Evolutionary conservation across 1,284 basidiomycete species (phyloP).

Genomic region (Ceratobasidium sp.): DNA sequence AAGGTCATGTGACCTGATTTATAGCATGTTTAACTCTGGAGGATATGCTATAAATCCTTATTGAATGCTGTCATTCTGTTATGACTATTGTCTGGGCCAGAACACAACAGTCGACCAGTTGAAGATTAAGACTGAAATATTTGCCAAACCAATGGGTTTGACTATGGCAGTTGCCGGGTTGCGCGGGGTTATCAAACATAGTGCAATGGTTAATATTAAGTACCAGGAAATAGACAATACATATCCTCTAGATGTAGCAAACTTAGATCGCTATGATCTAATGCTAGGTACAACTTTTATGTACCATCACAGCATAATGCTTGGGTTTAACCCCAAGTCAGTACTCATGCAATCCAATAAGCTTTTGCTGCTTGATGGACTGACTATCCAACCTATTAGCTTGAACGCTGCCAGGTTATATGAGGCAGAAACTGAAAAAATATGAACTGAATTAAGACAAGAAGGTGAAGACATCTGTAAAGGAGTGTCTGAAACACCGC

Average conservation of each 20-base stretch:
- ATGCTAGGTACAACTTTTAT: constrained; percentile 57
- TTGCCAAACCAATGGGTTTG: constrained; percentile 30
- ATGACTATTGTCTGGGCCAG: too few relatives aligned
- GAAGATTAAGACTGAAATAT: constrained; percentile 50
- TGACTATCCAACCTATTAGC: constrained; percentile 44
- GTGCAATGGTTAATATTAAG: neutral
- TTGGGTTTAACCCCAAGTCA: constrained; percentile 52
- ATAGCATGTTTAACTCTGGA: too few relatives aligned
- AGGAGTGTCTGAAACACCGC: constrained; percentile 51
- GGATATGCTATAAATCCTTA: too few relatives aligned
- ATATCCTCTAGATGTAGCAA: constrained; percentile 20
- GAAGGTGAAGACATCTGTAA: constrained; percentile 55
- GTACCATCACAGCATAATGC: constrained; percentile 52
- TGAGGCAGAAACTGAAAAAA: neutral
- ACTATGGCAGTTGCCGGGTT: constrained; percentile 22
- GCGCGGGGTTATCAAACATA: neutral
- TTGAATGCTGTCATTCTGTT: too few relatives aligned
- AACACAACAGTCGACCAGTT: constrained; percentile 55
- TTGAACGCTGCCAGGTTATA: constrained; percentile 46
- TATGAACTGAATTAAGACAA: constrained; percentile 43
- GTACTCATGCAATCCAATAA: constrained; percentile 50
- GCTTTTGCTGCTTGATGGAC: constrained; percentile 51
- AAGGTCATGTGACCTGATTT: too few relatives aligned
- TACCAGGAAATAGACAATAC: constrained; percentile 22
- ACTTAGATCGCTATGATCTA: constrained; percentile 54